Percentiles rank a stretch among this genome's conserved stretches.
Evolutionary conservation across 1,284 basidiomycete genomes (phyloP).

Genomic region (Fomitiporia mediterranea): DNA sequence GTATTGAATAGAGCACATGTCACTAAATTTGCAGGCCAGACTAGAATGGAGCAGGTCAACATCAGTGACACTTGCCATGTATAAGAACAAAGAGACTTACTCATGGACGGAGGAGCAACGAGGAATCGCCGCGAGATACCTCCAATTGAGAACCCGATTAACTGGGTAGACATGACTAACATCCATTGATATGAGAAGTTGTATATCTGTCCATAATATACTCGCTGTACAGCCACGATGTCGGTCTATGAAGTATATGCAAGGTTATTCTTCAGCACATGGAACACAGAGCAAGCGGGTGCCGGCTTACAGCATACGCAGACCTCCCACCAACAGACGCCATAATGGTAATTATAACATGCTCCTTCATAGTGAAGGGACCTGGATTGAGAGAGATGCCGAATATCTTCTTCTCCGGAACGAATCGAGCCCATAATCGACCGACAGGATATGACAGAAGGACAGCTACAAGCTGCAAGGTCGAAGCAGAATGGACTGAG

Average conservation of each 20-base stretch:
- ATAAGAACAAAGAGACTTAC: constrained; percentile 31
- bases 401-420: constrained; percentile 25
- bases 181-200: constrained; percentile 47
- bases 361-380: constrained; percentile 32
- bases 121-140: constrained; percentile 60
- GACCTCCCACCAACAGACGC: constrained; percentile 35
- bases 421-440: constrained; percentile 23
- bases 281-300: neutral
- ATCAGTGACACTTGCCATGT: neutral
- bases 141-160: constrained; percentile 66
- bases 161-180: constrained; percentile 60
- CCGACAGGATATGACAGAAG: constrained; percentile 28
- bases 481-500: constrained; percentile 9
- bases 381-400: constrained; percentile 31
- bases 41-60: constrained; percentile 21
- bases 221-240: constrained; percentile 58
- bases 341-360: constrained; percentile 30
- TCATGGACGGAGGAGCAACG: constrained; percentile 76
- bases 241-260: constrained; percentile 38
- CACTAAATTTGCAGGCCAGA: constrained; percentile 71
- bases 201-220: constrained; percentile 47
- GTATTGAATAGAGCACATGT: constrained; percentile 56
- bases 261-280: constrained; percentile 16
- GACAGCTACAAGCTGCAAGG: constrained; percentile 24
- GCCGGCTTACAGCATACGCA: constrained; percentile 29